A percentile compares a stretch with the other conserved stretches of the same genome.
Conservation (phyloP, 257 asterid genomes). For the Fraxinus pennsylvanica region DNA sequence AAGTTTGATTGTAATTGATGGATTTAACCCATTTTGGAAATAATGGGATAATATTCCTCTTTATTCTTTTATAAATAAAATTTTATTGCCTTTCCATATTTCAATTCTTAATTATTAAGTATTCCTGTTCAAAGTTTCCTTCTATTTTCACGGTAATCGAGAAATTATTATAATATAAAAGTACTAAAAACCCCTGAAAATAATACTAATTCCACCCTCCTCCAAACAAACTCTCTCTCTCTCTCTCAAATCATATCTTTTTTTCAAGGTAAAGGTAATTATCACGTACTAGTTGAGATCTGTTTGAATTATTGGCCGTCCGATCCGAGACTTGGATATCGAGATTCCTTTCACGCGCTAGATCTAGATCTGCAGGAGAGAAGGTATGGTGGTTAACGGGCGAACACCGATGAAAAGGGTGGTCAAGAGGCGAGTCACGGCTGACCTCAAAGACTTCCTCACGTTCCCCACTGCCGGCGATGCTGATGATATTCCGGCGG, state of each 20-base stretch:
- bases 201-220: slow-evolving; percentile 45
- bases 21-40: no score
- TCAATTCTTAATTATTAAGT: not conserved
- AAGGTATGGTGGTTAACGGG: slow-evolving; percentile 66
- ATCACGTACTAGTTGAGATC: not conserved
- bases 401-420: slow-evolving; percentile 52
- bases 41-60: no score
- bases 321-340: slow-evolving; percentile 39
- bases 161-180: slow-evolving; percentile 30
- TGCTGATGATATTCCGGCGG: slow-evolving; percentile 25
- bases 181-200: slow-evolving; percentile 48
- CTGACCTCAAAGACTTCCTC: slow-evolving; percentile 66
- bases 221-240: slow-evolving; percentile 31
- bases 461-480: slow-evolving; percentile 59
- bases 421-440: slow-evolving; percentile 74
- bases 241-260: not conserved
- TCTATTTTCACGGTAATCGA: slow-evolving; percentile 31
- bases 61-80: no score
- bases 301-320: slow-evolving; percentile 29
- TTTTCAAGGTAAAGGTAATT: not conserved
- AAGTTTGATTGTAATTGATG: no score
- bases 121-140: slow-evolving; percentile 12
- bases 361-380: slow-evolving; percentile 30
- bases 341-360: slow-evolving; percentile 35
- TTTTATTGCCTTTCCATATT: not conserved